Conservation (phyloP, 139 green algal genomes). For the Spirogloea muscicola region DNA sequence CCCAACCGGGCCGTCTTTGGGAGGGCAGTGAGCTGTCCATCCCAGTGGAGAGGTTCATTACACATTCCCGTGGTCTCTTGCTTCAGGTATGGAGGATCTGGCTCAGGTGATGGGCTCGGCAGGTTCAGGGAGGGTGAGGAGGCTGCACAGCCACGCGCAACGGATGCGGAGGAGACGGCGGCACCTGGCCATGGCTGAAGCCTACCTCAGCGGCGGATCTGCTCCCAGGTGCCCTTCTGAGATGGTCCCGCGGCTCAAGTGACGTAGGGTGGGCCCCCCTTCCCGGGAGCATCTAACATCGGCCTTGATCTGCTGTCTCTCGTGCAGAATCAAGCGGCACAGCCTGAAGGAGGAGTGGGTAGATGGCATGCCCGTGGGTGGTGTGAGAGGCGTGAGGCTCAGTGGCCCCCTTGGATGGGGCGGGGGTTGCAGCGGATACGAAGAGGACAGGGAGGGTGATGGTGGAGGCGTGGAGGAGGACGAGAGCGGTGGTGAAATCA, state of each 20-base stretch:
- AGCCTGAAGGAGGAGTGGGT: background rate
- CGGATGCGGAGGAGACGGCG: background rate
- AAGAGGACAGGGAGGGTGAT: slow-evolving; percentile 6
- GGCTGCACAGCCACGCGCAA: slow-evolving; percentile 1
- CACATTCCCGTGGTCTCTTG: too few relatives aligned
- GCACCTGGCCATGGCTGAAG: background rate
- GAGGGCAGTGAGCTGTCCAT: too few relatives aligned
- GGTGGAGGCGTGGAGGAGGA: background rate
- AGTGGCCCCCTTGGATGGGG: background rate
- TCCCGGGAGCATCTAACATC: background rate
- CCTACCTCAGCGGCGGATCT: background rate
- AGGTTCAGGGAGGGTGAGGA: too few relatives aligned
- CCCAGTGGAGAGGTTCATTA: too few relatives aligned
- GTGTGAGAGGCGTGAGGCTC: background rate
- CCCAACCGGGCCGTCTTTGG: too few relatives aligned
- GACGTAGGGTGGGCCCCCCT: background rate
- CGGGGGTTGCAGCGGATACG: background rate
- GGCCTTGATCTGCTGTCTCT: background rate
- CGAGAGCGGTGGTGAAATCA: background rate
- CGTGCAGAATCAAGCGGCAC: background rate
- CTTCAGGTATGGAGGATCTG: too few relatives aligned
- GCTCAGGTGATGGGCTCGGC: too few relatives aligned
- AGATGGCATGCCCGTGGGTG: background rate
- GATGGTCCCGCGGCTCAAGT: too few relatives aligned
- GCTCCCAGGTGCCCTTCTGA: too few relatives aligned